A percentile compares a stretch with the other conserved stretches of the same genome.
Conservation (phyloP, 2,329 filamentous ascomycete genomes). For the Ophiostoma populinum region DNA sequence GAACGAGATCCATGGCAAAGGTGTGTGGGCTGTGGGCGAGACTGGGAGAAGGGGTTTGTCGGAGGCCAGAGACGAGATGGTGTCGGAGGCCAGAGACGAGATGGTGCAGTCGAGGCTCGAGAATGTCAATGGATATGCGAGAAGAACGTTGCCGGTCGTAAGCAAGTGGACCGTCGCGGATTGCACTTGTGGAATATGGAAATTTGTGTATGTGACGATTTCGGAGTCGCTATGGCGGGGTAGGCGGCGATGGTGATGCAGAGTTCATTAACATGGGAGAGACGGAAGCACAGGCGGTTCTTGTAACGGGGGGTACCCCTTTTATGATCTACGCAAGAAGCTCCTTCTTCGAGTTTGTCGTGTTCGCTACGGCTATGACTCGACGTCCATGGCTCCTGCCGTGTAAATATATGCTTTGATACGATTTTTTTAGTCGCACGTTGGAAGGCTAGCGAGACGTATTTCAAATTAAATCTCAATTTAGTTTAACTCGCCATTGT, state of each 20-base stretch:
- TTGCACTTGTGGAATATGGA: not conserved
- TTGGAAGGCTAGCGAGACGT: conserved; percentile 1
- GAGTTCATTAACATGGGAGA: not conserved
- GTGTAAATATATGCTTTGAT: conserved; percentile 1
- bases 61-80: not conserved
- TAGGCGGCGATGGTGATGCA: too few relatives aligned
- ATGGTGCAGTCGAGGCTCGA: not conserved
- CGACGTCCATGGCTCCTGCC: conserved; percentile 3
- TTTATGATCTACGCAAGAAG: not conserved
- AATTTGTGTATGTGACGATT: not conserved
- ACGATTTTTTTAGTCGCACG: conserved; percentile 3
- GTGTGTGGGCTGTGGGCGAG: not conserved
- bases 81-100: not conserved
- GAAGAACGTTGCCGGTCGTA: not conserved
- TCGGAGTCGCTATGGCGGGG: conserved; percentile 5
- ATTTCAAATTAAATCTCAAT: conserved; percentile 1
- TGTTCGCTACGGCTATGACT: not conserved
- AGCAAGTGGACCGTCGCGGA: not conserved
- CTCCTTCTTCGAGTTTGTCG: not conserved
- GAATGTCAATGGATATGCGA: not conserved
- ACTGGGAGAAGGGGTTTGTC: not conserved
- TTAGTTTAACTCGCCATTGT: not conserved
- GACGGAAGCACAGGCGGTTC: not conserved
- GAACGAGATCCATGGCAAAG: conserved; percentile 32
- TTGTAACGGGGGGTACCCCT: not conserved